Base-by-base conservation (phyloP, 805 yeast genomes). In the Lachancea sp. region DNA sequence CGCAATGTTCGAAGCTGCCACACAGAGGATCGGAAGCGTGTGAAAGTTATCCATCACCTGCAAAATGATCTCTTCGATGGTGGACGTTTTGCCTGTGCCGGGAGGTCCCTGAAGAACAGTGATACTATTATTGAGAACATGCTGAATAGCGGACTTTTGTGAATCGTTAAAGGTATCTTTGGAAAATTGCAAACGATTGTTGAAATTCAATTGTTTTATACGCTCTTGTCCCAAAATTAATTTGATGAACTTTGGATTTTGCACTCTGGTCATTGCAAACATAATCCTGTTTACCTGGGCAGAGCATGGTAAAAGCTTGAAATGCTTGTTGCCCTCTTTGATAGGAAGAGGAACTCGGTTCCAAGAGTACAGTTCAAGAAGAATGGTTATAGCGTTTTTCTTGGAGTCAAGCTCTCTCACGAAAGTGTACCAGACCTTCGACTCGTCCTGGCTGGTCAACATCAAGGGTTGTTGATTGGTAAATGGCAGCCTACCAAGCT, bases 31-130 rank as follows among this genome's bases (percentile, higher is more conserved):
- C 1, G 88, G 88, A 53, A 70, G 78, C 2, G 79, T 71, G 54
- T 75, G 69, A 51, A 77, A 68, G 38, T 75, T 76, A 36, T 71
- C 74, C 44, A 81, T 65, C 46, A 80, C 67, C 54, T 80, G 81
- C 36, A 79, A 55, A 46, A 78, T 66, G 26, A 82, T 68, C 54
- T 83, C 90, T 40, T 81, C 78, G 22, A 84, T 65, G 0, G 89
- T 83, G 38, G 81, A 78, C 0, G 91, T 84, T 59, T 83, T 83
- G 45, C 91, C 91, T 0, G 91, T 84, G 12, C 90, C 91, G 2
- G 90, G 90, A 1, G 91, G 91, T 2, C 90, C 91, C 60, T 82
- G 90, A 16, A 84, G 69, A 15, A 83, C 53, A 2, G 80, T 78
- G 34, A 71, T 74, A 18, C 73, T 66, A 55, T 69, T 77, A 56